Evolutionary conservation across 768 basidiomycete genomes (phyloP), one percentile per base, ranked within the genome.

Genomic region (Gymnopilus junonius): DNA sequence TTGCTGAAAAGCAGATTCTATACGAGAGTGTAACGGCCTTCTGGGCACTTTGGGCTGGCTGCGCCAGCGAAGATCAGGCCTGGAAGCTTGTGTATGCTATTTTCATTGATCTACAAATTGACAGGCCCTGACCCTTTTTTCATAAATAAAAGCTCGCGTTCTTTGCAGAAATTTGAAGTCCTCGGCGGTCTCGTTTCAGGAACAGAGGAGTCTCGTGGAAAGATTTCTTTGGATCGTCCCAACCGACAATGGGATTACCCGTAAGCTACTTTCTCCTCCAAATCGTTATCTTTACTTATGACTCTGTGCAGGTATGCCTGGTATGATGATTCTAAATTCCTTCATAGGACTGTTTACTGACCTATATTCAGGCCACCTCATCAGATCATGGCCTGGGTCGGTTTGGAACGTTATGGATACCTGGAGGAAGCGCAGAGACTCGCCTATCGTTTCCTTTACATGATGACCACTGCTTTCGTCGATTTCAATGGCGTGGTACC

Each of bases 191-290:
- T 99, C 23, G 96, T 97, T 15, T 95, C 95, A 20, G 97, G 97
- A 42, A 99, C 97, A 1, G 97, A 99, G 69, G 93, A 95, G 74
- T 97, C 95, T 40, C 86, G 97, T 62, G 97, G 97, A 58, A 92
- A 93, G 75, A 96, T 99, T 62, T 97, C 96, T 15, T 82, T 99
- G 58, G 95, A 97, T 70, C 85, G 97, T 51, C 97, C 97, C 15
- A 98, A 98, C 79, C 93, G 97, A 65, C 97, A 99, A 73, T 99
- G 97, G 97, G 97, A 96, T 74, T 96, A 95, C 76, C 97, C 95
- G 81, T 95, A 79, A 68, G 92, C 88, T 35, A 59, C 55, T 65
- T 54, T 61, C 43, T 11, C 17, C n/a, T 50, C 55, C 27, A 31
- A 42, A 31, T 17, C 31, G 42, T 35, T n/a, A 55, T 48, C 23